Evolutionary conservation across 2,329 filamentous ascomycete genomes (phyloP), one percentile per base, ranked within the genome.

Genomic region (Botrytis sinoallii): DNA sequence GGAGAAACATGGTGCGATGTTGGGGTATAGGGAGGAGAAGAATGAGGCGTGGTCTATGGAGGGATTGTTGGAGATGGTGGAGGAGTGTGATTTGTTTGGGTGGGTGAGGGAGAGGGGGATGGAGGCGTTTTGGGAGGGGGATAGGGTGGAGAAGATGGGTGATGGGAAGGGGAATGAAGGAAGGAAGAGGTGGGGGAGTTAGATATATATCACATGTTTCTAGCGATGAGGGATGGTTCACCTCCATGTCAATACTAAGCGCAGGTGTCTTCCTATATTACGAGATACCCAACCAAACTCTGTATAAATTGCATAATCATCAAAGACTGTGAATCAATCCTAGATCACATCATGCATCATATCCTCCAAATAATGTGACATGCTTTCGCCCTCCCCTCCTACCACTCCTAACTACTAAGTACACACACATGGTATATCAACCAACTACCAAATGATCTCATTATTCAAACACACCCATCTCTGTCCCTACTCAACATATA

Each of bases 341-440:
- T 4, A 5, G 25, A 52, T 52, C 2, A 16, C 0, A 2, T 3
- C 5, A 52, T n/a, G 1, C 48, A 52, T 52, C 4, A 5, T 6
- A 52, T 10, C 1, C 22, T n/a, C 10, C 48, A 52, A 14, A 52
- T 2, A 6, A 9, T 9, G 46, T 5, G 8, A 48, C 9, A 25
- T 48, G 25, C 9, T 48, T 48, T 48, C 9, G 20, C 44, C 1
- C 20, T 46, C 20, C 7, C 44, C 44, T 25, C 9, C 48, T 52
- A 2, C 10, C 10, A 25, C 22, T 1, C 46, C 22, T 12, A 25
- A n/a, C 4, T 25, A 6, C 48, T 3, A 14, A 52, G 0, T 52
- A 52, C 48, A 52, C 25, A 14, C 12, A 52, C 48, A 12, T 25
- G 1, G 9, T 48, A 48, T 48, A 25, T 25, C 9, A 1, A 12